Base-by-base conservation (phyloP, 2,329 filamentous ascomycete genomes). In the Pseudogymnoascus sp. region DNA sequence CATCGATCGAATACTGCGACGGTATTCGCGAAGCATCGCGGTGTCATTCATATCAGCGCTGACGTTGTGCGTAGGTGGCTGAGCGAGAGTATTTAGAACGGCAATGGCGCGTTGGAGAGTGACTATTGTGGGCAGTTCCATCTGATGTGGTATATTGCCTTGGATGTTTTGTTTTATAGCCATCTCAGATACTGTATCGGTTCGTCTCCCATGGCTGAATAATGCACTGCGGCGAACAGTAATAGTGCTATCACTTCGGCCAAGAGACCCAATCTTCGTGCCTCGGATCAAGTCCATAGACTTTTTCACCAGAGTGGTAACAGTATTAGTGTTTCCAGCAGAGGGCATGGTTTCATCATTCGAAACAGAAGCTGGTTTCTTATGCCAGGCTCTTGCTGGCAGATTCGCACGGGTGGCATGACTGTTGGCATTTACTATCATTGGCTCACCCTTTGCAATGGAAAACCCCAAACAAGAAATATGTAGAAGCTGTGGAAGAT, bases 191-290 rank as follows among this genome's bases (percentile, higher is more conserved):
- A 33, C 25, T 14, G 45, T 31, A 11, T 9, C 45, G 12, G 25
- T 55, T 18, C n/a, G 45, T 33, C 45, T 55, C 5, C 45, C 45
- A 33, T 25, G 45, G n/a, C 25, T 33, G 5, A 55, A 55, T 33
- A 55, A 55, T 55, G n/a, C n/a, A 55, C 18, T 55, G 45, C 45
- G 45, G 45, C 45, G 16, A 33, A 55, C 45, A 33, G 45, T 55
- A 33, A 55, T 18, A n/a, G 45, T 55, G 25, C n/a, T 33, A 12
- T 55, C n/a, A 55, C 45, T 31, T 33, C 45, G 25, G 45, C n/a
- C 25, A 33, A 55, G 25, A 6, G 45, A 55, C 18, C 5, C 25
- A 18, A 55, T 2, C 25, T 55, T 33, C 9, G 5, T 33, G 45
- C 8, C 45, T 33, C n/a, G 25, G 45, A 33, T 12, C 8, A 55